Percentiles rank a stretch among this genome's conserved stretches.
Evolutionary conservation across 768 basidiomycete genomes (phyloP).

Genomic region (Naematelia aurantialba): DNA sequence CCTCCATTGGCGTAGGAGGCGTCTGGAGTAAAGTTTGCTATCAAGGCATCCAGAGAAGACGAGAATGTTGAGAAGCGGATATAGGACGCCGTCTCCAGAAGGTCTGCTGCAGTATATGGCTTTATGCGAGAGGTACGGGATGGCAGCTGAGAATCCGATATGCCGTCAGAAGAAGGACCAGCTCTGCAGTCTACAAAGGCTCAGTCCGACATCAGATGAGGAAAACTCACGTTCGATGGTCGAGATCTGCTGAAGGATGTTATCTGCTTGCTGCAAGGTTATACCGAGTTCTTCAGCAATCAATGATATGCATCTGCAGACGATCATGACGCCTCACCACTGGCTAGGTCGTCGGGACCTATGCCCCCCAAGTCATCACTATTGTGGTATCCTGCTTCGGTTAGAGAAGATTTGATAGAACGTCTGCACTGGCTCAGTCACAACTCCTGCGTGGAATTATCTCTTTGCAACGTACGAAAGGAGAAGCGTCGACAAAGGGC

Average conservation of each 20-base stretch:
- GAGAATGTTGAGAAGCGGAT: slow-evolving; percentile 34
- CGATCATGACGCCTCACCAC: slow-evolving; percentile 22
- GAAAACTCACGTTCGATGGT: slow-evolving; percentile 18
- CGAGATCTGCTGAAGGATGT: slow-evolving; percentile 31
- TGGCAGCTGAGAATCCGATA: slow-evolving; percentile 3
- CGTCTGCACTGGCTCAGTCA: slow-evolving; percentile 11
- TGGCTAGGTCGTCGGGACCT: slow-evolving; percentile 25
- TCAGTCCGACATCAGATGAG: background rate
- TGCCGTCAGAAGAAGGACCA: background rate
- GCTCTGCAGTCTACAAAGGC: background rate
- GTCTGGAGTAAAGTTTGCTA: slow-evolving; percentile 10
- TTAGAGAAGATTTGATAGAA: slow-evolving; percentile 27
- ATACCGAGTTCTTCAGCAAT: slow-evolving; percentile 33
- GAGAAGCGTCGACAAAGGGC: background rate
- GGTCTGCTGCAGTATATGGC: slow-evolving; percentile 25
- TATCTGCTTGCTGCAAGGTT: slow-evolving; percentile 23
- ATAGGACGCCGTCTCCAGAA: slow-evolving; percentile 12
- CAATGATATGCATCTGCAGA: background rate
- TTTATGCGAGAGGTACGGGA: slow-evolving; percentile 3
- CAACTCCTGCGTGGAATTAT: background rate
- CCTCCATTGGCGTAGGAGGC: background rate
- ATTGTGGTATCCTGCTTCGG: slow-evolving; percentile 36
- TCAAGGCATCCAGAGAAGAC: slow-evolving; percentile 32
- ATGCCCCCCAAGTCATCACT: slow-evolving; percentile 22
- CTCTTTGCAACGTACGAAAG: background rate